A percentile compares a stretch with the other conserved stretches of the same genome.
Conservation (phyloP, 768 basidiomycete genomes). For the Pisolithus albus region DNA sequence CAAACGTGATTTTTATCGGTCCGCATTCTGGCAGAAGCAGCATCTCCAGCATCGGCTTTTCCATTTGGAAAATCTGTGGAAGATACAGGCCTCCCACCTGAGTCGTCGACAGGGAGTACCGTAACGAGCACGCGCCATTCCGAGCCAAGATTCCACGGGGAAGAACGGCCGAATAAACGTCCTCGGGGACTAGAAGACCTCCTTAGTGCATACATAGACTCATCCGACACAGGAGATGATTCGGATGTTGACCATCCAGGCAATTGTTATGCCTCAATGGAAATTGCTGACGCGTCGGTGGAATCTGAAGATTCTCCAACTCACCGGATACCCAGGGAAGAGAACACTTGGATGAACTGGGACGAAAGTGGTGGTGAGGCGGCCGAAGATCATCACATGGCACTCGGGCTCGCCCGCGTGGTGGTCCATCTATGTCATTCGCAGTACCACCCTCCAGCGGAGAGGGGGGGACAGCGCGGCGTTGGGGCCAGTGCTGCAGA, state of each 20-base stretch:
- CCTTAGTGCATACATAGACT: slow-evolving; percentile 1
- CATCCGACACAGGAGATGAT: slow-evolving; percentile 5
- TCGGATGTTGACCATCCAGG: slow-evolving; percentile 9
- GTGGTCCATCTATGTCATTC: slow-evolving; percentile 20
- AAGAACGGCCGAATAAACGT: slow-evolving; percentile 21
- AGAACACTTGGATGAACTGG: not conserved
- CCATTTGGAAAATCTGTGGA: not conserved
- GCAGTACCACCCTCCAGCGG: slow-evolving; percentile 11
- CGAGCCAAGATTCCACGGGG: slow-evolving; percentile 13
- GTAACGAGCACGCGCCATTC: slow-evolving; percentile 7
- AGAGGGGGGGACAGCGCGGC: slow-evolving; percentile 5
- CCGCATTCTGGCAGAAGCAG: not conserved
- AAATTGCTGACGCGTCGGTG: not conserved
- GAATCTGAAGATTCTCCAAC: not conserved
- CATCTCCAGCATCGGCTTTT: not conserved
- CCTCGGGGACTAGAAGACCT: slow-evolving; percentile 12
- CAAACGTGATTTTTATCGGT: not conserved
- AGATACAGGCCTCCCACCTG: not conserved
- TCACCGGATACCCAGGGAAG: not conserved
- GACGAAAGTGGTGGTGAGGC: not conserved
- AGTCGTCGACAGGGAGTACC: slow-evolving; percentile 3
- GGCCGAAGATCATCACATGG: slow-evolving; percentile 11
- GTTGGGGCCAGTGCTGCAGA: slow-evolving; percentile 23
- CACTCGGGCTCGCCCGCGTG: slow-evolving; percentile 13
- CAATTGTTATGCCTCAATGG: slow-evolving; percentile 3